A percentile compares a stretch with the other conserved stretches of the same genome.
Evolutionary conservation across 305 asterid genomes (phyloP).

Genomic region (Striga hermonthica): DNA sequence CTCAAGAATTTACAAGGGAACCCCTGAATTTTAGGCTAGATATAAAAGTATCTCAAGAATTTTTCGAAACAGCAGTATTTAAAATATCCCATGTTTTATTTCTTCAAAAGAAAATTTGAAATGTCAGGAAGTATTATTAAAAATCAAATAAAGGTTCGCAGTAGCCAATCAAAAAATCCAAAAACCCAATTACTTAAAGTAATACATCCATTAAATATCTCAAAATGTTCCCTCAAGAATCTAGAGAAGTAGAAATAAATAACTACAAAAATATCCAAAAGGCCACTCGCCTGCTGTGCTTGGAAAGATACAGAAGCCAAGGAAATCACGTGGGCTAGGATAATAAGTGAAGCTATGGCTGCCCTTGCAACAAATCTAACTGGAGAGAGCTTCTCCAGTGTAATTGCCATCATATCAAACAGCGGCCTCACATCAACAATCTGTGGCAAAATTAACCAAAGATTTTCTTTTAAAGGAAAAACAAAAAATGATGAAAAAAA

Average conservation of each 20-base stretch:
- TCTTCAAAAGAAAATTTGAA: too few species aligned
- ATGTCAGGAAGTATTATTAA: too few species aligned
- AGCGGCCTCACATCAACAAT: conserved; percentile 75
- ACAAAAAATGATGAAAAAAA: conserved; percentile 24
- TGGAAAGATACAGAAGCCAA: conserved; percentile 61
- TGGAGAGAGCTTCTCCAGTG: conserved; percentile 86
- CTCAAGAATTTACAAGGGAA: too few species aligned
- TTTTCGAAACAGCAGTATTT: too few species aligned
- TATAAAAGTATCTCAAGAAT: too few species aligned
- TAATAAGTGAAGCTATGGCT: conserved; percentile 74
- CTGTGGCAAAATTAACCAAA: conserved; percentile 34
- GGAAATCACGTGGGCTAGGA: conserved; percentile 86
- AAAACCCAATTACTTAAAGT: too few species aligned
- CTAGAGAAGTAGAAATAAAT: not conserved
- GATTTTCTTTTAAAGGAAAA: not conserved
- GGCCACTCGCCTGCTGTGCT: conserved; percentile 64
- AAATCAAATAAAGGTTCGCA: too few species aligned
- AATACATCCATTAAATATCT: too few species aligned
- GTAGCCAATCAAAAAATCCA: too few species aligned
- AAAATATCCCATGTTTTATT: too few species aligned
- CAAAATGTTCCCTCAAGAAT: not conserved
- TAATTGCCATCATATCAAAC: conserved; percentile 89
- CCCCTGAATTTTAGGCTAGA: too few species aligned
- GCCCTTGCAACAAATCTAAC: conserved; percentile 74
- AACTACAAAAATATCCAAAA: not conserved